A percentile compares a stretch with the other conserved stretches of the same genome.
These are phyloP conservation scores for Bidens hawaiensis DNA, from an alignment of 140 eudicot genomes.

Conservation along the genomic window DNA sequence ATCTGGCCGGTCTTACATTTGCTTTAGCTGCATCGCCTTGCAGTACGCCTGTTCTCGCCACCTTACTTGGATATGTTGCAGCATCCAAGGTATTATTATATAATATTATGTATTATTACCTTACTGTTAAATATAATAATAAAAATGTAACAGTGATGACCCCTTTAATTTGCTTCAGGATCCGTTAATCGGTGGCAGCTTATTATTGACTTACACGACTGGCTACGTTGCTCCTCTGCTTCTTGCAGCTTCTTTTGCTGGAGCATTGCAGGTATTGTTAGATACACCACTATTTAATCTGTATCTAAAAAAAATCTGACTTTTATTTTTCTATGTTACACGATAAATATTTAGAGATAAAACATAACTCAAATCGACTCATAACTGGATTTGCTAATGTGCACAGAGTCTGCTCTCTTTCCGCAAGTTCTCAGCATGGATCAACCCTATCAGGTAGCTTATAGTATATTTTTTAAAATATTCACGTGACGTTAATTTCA, in stretches of 20 bases:
- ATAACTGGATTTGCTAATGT: constrained; percentile 9
- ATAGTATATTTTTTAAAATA: too few relatives aligned
- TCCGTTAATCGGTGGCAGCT: constrained; percentile 90
- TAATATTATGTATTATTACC: too few relatives aligned
- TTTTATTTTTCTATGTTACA: background rate
- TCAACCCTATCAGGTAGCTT: constrained; percentile 83
- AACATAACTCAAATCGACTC: background rate
- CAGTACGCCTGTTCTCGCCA: constrained; percentile 97
- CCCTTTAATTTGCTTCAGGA: constrained; percentile 54
- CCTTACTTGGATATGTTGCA: constrained; percentile 91
- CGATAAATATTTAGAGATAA: background rate
- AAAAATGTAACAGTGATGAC: background rate
- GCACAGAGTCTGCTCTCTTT: constrained; percentile 90
- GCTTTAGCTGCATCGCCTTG: constrained; percentile 99
- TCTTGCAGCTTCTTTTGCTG: constrained; percentile 98
- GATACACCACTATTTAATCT: background rate
- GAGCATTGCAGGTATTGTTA: constrained; percentile 79
- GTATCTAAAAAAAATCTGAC: too few relatives aligned
- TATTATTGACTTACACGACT: constrained; percentile 87
- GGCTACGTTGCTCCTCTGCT: constrained; percentile 98
- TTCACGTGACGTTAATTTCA: background rate
- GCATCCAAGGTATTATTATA: constrained; percentile 77
- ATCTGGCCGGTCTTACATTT: constrained; percentile 97
- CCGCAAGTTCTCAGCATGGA: constrained; percentile 99
- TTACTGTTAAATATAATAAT: background rate